Evolutionary conservation across 495 filamentous ascomycete genomes (phyloP), one percentile per base, ranked within the genome.

Genomic region (Talaromyces wortmannii): DNA sequence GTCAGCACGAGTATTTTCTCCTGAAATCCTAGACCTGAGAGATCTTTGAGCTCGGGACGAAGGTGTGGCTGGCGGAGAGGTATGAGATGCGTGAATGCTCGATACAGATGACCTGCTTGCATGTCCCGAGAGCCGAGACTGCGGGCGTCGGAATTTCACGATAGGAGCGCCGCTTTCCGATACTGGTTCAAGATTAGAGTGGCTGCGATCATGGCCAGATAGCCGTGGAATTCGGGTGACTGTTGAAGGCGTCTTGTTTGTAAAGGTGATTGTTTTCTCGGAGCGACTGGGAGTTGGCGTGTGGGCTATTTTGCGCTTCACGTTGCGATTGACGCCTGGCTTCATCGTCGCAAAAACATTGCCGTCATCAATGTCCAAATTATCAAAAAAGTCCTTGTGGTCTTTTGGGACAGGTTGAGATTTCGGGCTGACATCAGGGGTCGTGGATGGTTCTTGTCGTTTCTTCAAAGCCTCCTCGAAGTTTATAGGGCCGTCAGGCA

Each of bases 181-280:
- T 2, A 97, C 91, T 31, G 92, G 92, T 58, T 96, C 94, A 8
- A 98, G 78, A 33, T 73, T 86, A n/a, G 90, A 87, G 62, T 82
- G 81, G 10, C 79, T 76, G 45, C 88, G 83, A 36, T 83, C 78
- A 64, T 84, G 80, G 56, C 77, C 76, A 61, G 78, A 82, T 58
- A 80, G 83, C 52, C 86, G 80, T 48, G 87, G 83, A 56, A 92
- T 76, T 52, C 78, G 68, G 61, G 83, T 78, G 55, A 70, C 62
- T 57, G 74, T 63, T 59, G 73, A 78, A 59, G 63, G 76, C 61
- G 65, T 66, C 58, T 71, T 69, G 62, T 91, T 94, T 31, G 89
- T 96, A 70, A 97, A 97, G 16, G 90, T 96, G 53, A 97, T 71
- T 12, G 91, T 91, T 40, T 91, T 90, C 10, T 89, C 84, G 7